phyloP scores from a whole-genome alignment of 1,284 basidiomycete species.

The Ustilago xerochloae region DNA sequence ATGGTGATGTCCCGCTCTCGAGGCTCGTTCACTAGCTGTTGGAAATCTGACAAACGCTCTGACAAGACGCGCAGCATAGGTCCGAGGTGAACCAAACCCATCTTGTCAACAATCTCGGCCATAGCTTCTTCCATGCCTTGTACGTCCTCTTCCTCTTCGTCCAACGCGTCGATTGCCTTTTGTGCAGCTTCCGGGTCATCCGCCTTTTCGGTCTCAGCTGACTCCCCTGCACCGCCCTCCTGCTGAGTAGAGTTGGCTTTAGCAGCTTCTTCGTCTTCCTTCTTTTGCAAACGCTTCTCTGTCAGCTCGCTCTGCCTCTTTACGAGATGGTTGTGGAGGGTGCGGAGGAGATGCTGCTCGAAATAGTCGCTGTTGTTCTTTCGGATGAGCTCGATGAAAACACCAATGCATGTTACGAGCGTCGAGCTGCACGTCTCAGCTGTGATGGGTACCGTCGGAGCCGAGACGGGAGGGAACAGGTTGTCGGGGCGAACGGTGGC shows the following conservation, averaged over 20 bases:
- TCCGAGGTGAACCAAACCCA: constrained; percentile 94
- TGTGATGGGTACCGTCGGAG: constrained; percentile 49
- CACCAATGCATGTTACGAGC: constrained; percentile 85
- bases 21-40: constrained; percentile 78
- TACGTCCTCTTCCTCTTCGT: constrained; percentile 66
- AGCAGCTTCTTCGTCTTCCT: constrained; percentile 67
- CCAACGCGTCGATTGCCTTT: constrained; percentile 73
- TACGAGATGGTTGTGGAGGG: constrained; percentile 87
- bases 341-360: constrained; percentile 98
- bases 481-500: constrained; percentile 58
- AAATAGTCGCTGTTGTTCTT: constrained; percentile 99
- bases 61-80: constrained; percentile 83
- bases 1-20: constrained; percentile 76
- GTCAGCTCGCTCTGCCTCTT: constrained; percentile 79
- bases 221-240: constrained; percentile 7
- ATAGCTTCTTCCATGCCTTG: constrained; percentile 79
- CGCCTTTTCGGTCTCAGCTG: constrained; percentile 16
- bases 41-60: constrained; percentile 78
- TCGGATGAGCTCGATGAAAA: constrained; percentile 94
- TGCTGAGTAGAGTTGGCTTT: constrained; percentile 1
- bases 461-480: constrained; percentile 53
- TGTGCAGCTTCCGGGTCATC: constrained; percentile 57
- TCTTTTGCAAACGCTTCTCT: constrained; percentile 49
- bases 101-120: constrained; percentile 85
- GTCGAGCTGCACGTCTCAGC: constrained; percentile 85